A percentile compares a stretch with the other conserved stretches of the same genome.
These are phyloP conservation scores for Aureobasidium leucospermi DNA, from an alignment of 2,329 filamentous ascomycete species.

Conservation along the genomic window DNA sequence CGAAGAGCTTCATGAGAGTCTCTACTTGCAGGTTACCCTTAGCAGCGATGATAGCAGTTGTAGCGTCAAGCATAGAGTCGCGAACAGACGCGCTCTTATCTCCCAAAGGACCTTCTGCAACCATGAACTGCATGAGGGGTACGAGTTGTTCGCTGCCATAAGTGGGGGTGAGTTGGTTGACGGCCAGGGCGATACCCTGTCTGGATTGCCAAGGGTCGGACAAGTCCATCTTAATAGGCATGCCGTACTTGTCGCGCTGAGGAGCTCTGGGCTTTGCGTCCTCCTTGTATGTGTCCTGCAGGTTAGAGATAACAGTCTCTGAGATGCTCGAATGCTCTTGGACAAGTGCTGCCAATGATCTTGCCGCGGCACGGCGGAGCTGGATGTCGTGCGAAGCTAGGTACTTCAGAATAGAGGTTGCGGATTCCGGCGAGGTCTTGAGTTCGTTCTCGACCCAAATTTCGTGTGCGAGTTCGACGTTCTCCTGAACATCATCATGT, in stretches of 20 bases:
- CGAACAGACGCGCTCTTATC: constrained; percentile 73
- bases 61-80: constrained; percentile 85
- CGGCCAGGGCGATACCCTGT: constrained; percentile 81
- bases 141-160: constrained; percentile 66
- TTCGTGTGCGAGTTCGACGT: constrained; percentile 70
- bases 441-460: constrained; percentile 96
- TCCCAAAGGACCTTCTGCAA: constrained; percentile 78
- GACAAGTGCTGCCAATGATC: constrained; percentile 70
- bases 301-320: constrained; percentile 52
- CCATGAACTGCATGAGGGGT: constrained; percentile 74
- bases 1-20: constrained; percentile 85
- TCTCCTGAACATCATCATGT: constrained; percentile 86
- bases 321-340: constrained; percentile 54
- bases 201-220: constrained; percentile 86
- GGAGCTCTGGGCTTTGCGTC: constrained; percentile 76
- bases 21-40: constrained; percentile 81
- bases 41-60: constrained; percentile 69
- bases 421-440: constrained; percentile 57
- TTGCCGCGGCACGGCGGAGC: constrained; percentile 74
- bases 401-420: constrained; percentile 61
- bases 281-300: constrained; percentile 67
- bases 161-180: constrained; percentile 68
- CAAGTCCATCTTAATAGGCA: constrained; percentile 82
- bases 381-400: constrained; percentile 73
- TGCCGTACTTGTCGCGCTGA: constrained; percentile 85